Evolutionary conservation across 768 basidiomycete species (phyloP).

Genomic region (Amanita molliuscula): DNA sequence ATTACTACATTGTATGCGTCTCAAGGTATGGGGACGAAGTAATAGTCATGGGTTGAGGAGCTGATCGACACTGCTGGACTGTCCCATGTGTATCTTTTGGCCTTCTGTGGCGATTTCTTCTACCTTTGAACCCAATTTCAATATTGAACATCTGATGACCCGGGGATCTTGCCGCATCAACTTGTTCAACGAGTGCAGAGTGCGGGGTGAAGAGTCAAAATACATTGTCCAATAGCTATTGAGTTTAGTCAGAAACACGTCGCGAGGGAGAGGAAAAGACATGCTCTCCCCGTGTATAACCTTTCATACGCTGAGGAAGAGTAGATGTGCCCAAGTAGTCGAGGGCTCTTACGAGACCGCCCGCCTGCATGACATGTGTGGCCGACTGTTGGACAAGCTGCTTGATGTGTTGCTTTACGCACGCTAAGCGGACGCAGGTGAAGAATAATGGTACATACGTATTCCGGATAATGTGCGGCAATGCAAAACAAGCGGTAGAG

Average conservation of each 20-base stretch:
- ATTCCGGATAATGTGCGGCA: constrained; percentile 63
- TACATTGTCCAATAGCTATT: constrained; percentile 83
- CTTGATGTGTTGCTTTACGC: constrained; percentile 55
- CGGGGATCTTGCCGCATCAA: constrained; percentile 72
- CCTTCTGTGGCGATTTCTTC: constrained; percentile 54
- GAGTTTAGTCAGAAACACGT: not conserved
- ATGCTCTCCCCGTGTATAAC: constrained; percentile 65
- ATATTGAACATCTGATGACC: constrained; percentile 72
- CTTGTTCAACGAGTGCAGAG: constrained; percentile 50
- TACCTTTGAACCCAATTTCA: constrained; percentile 67
- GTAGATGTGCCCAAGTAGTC: constrained; percentile 65
- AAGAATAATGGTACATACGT: constrained; percentile 34
- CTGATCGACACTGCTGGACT: constrained; percentile 11
- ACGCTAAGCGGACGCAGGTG: not conserved
- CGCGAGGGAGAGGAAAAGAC: constrained; percentile 16
- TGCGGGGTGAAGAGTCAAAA: constrained; percentile 77
- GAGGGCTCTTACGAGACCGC: constrained; percentile 76
- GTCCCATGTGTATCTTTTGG: constrained; percentile 28
- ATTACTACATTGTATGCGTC: not conserved
- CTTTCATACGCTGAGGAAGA: constrained; percentile 66
- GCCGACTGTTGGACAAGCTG: constrained; percentile 65
- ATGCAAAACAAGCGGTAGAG: constrained; percentile 86
- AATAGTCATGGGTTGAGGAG: constrained; percentile 10
- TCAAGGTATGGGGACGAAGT: not conserved
- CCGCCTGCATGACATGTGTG: constrained; percentile 58